Conservation (phyloP, 805 yeast species). For the Yarrowia sp. region DNA sequence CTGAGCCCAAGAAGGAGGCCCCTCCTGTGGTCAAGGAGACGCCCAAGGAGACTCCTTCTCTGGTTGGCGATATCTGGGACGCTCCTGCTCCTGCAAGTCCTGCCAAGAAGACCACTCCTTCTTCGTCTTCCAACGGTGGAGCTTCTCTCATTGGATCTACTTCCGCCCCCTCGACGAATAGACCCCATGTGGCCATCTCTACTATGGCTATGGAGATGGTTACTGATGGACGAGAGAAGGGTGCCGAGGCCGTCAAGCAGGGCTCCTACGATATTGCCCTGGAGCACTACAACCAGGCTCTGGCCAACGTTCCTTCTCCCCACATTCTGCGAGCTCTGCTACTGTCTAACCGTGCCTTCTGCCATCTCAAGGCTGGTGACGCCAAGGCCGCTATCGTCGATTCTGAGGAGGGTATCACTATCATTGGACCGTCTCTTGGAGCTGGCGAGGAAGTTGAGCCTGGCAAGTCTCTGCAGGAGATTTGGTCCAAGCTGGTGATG, state of each 20-base stretch:
- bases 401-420: slow-evolving; percentile 49
- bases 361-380: slow-evolving; percentile 67
- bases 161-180: slow-evolving; percentile 14
- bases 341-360: slow-evolving; percentile 71
- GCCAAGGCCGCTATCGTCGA: slow-evolving; percentile 51
- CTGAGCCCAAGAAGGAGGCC: not conserved
- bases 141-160: slow-evolving; percentile 20
- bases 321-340: slow-evolving; percentile 69
- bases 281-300: slow-evolving; percentile 54
- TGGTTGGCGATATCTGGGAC: slow-evolving; percentile 2
- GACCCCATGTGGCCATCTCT: slow-evolving; percentile 34
- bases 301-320: slow-evolving; percentile 55
- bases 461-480: slow-evolving; percentile 58
- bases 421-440: slow-evolving; percentile 43
- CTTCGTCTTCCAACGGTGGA: not conserved
- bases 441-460: slow-evolving; percentile 46
- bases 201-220: slow-evolving; percentile 38
- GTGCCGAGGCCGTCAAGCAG: slow-evolving; percentile 61
- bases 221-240: slow-evolving; percentile 43
- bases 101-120: not conserved
- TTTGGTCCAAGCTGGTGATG: slow-evolving; percentile 69
- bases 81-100: slow-evolving; percentile 23
- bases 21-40: not conserved
- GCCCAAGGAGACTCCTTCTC: not conserved
- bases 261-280: slow-evolving; percentile 79